phyloP scores from a whole-genome alignment of 305 asterid species.

The Rubia peregrina region DNA sequence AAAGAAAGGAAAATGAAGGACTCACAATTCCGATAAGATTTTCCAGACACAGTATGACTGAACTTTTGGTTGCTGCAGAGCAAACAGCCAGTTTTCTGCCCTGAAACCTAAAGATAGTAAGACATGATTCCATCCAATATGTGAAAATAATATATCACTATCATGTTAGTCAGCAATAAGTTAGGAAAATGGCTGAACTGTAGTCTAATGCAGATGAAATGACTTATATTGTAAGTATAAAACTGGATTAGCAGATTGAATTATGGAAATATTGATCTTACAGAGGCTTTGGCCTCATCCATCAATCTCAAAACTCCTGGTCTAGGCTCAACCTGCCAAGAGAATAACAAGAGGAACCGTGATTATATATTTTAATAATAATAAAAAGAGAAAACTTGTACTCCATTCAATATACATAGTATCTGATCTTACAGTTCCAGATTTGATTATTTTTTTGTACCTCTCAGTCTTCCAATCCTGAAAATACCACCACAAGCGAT shows the following conservation, averaged over 20 bases:
- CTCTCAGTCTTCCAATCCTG: conserved; percentile 99
- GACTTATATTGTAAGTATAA: conserved; percentile 6
- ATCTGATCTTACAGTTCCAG: conserved; percentile 71
- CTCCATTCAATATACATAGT: not conserved
- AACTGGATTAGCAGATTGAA: conserved; percentile 11
- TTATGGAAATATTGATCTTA: conserved; percentile 37
- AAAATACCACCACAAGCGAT: conserved; percentile 15
- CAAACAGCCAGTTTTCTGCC: conserved; percentile 87
- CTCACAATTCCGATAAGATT: conserved; percentile 80
- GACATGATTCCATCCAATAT: not conserved
- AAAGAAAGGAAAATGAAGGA: conserved; percentile 2
- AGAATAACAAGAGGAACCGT: conserved; percentile 10
- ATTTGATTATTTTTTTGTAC: conserved; percentile 79
- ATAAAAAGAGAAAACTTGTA: conserved; percentile 10
- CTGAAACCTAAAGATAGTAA: conserved; percentile 32
- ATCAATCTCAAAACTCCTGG: conserved; percentile 94
- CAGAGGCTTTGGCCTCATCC: conserved; percentile 93
- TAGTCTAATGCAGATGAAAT: conserved; percentile 8
- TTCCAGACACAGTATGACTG: conserved; percentile 83
- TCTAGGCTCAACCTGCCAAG: conserved; percentile 78
- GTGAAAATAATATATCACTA: not conserved
- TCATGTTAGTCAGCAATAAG: not conserved
- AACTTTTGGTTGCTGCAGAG: conserved; percentile 97
- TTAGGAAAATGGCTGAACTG: not conserved
- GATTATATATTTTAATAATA: conserved; percentile 1